These are phyloP conservation scores for Lentinula lateritia DNA, from an alignment of 768 basidiomycete species.

Conservation along the genomic window DNA sequence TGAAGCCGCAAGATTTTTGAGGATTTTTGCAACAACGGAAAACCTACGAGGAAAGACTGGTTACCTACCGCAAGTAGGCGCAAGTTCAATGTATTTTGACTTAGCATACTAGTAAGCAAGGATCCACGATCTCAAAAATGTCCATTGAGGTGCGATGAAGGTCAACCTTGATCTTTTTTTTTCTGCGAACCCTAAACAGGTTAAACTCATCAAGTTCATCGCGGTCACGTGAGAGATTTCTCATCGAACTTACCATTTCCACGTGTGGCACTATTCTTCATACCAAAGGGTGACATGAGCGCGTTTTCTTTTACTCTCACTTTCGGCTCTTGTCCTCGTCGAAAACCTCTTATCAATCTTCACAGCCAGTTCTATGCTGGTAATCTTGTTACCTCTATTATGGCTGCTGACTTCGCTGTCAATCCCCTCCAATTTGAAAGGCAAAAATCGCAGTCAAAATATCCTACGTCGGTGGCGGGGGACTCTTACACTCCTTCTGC, in stretches of 20 bases:
- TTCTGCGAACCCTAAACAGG: too few species aligned
- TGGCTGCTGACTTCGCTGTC: not conserved
- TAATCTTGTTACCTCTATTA: not conserved
- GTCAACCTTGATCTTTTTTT: too few species aligned
- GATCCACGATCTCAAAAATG: too few species aligned
- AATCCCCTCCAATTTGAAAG: not conserved
- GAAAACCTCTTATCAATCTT: not conserved
- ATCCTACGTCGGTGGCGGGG: not conserved
- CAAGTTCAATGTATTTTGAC: too few species aligned
- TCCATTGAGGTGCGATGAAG: too few species aligned
- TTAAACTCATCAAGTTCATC: not conserved
- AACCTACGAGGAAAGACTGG: too few species aligned
- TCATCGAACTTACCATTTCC: not conserved
- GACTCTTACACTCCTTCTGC: too few species aligned
- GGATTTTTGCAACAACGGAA: too few species aligned
- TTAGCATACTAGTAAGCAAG: too few species aligned
- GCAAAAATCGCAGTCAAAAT: not conserved
- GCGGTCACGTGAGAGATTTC: not conserved
- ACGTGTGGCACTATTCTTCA: not conserved
- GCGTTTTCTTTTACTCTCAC: not conserved
- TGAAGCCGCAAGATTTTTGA: too few species aligned
- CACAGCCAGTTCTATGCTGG: not conserved
- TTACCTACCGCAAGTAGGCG: too few species aligned
- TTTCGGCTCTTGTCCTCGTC: not conserved
- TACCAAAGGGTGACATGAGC: not conserved